phyloP scores from a whole-genome alignment of 2,329 filamentous ascomycete species.

The Incumbomyces lentus region DNA sequence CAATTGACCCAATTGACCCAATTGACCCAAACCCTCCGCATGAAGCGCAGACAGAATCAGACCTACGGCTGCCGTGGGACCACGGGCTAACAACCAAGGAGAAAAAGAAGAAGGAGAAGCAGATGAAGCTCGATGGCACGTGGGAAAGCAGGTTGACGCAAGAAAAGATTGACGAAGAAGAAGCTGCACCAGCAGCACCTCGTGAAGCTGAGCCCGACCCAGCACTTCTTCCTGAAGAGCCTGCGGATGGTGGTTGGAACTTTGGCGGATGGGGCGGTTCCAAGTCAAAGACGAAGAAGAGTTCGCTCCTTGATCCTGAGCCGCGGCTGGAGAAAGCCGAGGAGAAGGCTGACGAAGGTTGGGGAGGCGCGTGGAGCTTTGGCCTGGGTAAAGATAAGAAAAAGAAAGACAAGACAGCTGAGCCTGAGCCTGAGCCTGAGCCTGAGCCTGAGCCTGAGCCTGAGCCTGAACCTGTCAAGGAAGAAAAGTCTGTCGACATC shows the following conservation, averaged over 20 bases:
- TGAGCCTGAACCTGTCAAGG: conserved; percentile 33
- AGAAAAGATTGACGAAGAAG: conserved; percentile 6
- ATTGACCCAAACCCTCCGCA: conserved; percentile 15
- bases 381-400: conserved; percentile 38
- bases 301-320: neutral
- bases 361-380: conserved; percentile 35
- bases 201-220: conserved; percentile 8
- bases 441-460: conserved; percentile 6
- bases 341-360: conserved; percentile 34
- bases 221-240: conserved; percentile 22
- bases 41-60: conserved; percentile 21
- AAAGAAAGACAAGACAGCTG: conserved; percentile 27
- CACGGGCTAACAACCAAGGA: conserved; percentile 5
- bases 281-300: conserved; percentile 37
- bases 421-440: conserved; percentile 23
- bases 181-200: conserved; percentile 1
- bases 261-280: conserved; percentile 14
- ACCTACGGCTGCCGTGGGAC: conserved; percentile 6
- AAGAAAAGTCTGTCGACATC: conserved; percentile 36
- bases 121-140: conserved; percentile 9
- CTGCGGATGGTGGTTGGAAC: conserved; percentile 26
- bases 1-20: too few species aligned
- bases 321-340: conserved; percentile 31
- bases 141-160: conserved; percentile 3
- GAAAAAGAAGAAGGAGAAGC: conserved; percentile 12